A percentile compares a stretch with the other conserved stretches of the same genome.
These are phyloP conservation scores for Craterostigma plantagineum DNA, from an alignment of 257 asterid species.

Conservation along the genomic window DNA sequence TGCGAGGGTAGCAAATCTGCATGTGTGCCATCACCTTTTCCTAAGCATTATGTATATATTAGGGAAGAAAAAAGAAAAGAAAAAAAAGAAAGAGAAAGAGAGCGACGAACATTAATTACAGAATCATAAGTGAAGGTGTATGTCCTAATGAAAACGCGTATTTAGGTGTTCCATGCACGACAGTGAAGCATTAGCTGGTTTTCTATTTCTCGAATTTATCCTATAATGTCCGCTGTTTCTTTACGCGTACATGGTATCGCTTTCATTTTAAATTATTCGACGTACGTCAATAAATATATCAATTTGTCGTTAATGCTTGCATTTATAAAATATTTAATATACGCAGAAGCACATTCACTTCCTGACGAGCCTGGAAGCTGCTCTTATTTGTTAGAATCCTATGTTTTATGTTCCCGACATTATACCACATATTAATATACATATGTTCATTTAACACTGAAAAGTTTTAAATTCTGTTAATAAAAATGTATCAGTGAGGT, in stretches of 20 bases:
- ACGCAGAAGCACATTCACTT: background rate
- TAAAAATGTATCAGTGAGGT: too few species aligned
- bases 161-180: conserved; percentile 14
- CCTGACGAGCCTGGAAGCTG: conserved; percentile 44
- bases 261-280: too few species aligned
- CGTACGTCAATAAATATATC: background rate
- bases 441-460: background rate
- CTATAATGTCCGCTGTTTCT: background rate
- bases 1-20: too few species aligned
- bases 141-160: too few species aligned
- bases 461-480: background rate
- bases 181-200: conserved; percentile 53
- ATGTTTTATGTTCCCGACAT: conserved; percentile 11
- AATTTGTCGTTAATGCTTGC: background rate
- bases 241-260: background rate
- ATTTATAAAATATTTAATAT: background rate
- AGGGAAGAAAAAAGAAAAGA: too few species aligned
- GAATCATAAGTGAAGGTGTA: too few species aligned
- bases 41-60: too few species aligned
- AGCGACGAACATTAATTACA: too few species aligned
- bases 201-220: too few species aligned
- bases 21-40: too few species aligned
- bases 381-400: conserved; percentile 18
- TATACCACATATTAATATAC: background rate
- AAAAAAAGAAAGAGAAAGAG: too few species aligned